These are phyloP conservation scores for Ganoderma meredithae DNA, from an alignment of 1,284 basidiomycete genomes.

Conservation along the genomic window DNA sequence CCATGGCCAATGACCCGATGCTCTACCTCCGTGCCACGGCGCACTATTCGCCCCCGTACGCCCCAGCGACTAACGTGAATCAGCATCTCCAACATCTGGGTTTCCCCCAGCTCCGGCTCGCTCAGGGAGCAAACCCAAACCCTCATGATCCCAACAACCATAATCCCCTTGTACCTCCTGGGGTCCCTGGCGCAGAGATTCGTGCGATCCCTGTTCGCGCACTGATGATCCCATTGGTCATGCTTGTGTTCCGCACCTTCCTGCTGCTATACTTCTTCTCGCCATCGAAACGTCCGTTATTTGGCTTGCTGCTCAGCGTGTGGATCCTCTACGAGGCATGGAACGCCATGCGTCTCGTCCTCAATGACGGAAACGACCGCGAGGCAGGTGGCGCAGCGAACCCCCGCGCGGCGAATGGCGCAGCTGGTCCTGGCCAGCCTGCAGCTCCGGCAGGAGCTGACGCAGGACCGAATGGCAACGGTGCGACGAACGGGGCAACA, in stretches of 20 bases:
- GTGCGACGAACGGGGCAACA: conserved; percentile 30
- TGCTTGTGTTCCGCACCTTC: conserved; percentile 72
- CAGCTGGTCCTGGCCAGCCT: conserved; percentile 7
- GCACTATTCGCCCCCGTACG: conserved; percentile 22
- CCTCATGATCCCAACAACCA: conserved; percentile 41
- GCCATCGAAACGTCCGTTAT: conserved; percentile 75
- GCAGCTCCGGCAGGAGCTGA: conserved; percentile 5
- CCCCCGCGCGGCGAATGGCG: conserved; percentile 25
- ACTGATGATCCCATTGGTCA: conserved; percentile 68
- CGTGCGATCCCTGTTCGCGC: conserved; percentile 63
- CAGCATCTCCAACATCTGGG: conserved; percentile 68
- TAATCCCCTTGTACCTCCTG: conserved; percentile 38
- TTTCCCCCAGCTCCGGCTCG: conserved; percentile 55
- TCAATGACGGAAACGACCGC: conserved; percentile 52
- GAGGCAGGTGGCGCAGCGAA: conserved; percentile 39
- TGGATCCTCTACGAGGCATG: conserved; percentile 84
- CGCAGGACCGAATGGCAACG: conserved; percentile 24
- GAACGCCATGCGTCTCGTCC: conserved; percentile 67
- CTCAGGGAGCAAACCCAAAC: conserved; percentile 36
- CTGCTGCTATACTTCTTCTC: conserved; percentile 83
- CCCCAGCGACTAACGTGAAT: conserved; percentile 58
- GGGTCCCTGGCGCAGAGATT: conserved; percentile 48
- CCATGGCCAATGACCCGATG: conserved; percentile 37
- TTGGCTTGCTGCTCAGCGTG: conserved; percentile 68
- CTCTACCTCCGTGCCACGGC: conserved; percentile 33